Evolutionary conservation across 1,139 yeast genomes (phyloP), one percentile per base, ranked within the genome.

Genomic region (Taphrina confusa): DNA sequence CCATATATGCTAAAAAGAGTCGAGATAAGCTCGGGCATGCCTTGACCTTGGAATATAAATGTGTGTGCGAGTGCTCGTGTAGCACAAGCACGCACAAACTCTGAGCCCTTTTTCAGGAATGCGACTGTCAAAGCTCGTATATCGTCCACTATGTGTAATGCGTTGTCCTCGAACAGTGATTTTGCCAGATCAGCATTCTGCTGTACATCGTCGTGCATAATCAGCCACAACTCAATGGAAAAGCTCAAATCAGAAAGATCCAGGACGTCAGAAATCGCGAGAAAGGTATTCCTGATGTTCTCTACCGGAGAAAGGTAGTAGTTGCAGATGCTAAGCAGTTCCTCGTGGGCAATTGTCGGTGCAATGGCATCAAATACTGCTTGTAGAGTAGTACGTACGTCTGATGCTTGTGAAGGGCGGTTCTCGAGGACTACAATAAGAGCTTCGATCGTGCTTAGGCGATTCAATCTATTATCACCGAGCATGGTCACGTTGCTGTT

Each of bases 151-250:
- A 85, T 70, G 9, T 68, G 64, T 64, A 88, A 80, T 1, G 76
- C 77, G 69, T 83, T 88, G 66, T 90, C 96, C 31, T 80, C 79
- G 97, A 97, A 94, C 62, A 94, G 86, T 1, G 92, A 85, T 27
- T 75, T 74, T 0, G 97, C 96, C 31, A 85, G 69, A 45, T 82
- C 85, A 14, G 83, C 79, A 62, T 83, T 82, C 23, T 78, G 74
- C 14, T 77, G 78, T 61, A 85, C 90, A 51, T 82, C 83, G 69
- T 90, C 96, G 70, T 85, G 90, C 62, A 81, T 79, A 18, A 87
- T 80, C 62, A 94, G 84, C 83, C 87, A 91, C 31, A 92, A 73
- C 70, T 91, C 95, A 61, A 78, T 81, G 27, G 85, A 78, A 68
- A 80, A 81, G 5, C 75, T 73, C 69, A 81, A 67, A 46, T 75